phyloP scores from a whole-genome alignment of 129 eudicot species.

The Dittrichia graveolens region DNA sequence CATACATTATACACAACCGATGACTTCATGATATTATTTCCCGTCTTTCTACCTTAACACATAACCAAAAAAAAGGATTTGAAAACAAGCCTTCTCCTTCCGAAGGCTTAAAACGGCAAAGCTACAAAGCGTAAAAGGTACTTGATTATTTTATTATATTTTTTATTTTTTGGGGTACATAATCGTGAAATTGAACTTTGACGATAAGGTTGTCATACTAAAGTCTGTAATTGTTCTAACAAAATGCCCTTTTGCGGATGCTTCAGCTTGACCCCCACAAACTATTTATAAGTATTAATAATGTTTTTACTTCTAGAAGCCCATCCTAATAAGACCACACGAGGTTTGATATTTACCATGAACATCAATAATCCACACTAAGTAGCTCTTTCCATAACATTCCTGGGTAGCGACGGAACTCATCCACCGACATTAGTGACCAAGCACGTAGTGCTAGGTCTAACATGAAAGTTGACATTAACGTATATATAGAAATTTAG shows the following conservation, averaged over 20 bases:
- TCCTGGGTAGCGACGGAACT: too few species aligned
- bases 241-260: conserved; percentile 8
- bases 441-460: too few species aligned
- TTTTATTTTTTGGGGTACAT: not conserved
- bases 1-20: too few species aligned
- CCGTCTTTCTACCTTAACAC: too few species aligned
- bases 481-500: too few species aligned
- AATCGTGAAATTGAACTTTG: not conserved
- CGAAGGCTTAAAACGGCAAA: conserved; percentile 17
- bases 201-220: not conserved
- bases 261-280: not conserved
- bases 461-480: too few species aligned
- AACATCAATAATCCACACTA: not conserved
- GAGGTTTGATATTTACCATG: not conserved
- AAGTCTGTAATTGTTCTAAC: conserved; percentile 2
- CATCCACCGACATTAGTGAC: too few species aligned
- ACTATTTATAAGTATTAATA: not conserved
- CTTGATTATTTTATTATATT: too few species aligned
- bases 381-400: not conserved
- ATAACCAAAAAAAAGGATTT: not conserved
- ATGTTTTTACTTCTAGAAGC: not conserved
- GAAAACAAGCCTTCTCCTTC: conserved; percentile 1
- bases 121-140: not conserved
- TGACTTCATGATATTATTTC: too few species aligned
- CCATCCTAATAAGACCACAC: not conserved